Conservation (phyloP, 2,329 filamentous ascomycete genomes). For the Pseudopyrenochaeta lycopersici region DNA sequence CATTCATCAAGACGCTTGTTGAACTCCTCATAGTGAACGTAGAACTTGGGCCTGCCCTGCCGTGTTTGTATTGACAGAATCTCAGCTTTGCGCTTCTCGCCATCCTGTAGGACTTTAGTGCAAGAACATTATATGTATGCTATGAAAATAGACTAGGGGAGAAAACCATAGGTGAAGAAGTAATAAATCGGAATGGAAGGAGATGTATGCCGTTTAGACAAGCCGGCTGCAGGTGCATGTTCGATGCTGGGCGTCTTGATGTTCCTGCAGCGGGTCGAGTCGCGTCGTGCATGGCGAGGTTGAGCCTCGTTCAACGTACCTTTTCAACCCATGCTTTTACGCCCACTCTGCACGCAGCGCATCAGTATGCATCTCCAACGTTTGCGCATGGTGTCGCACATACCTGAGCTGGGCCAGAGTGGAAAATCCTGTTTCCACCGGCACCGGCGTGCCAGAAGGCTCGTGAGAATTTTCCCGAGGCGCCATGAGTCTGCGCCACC, state of each 20-base stretch:
- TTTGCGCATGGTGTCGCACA: constrained; percentile 49
- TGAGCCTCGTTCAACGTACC: constrained; percentile 57
- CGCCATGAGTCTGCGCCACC: constrained; percentile 56
- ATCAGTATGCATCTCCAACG: constrained; percentile 37
- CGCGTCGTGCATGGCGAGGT: constrained; percentile 10
- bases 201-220: too few species aligned
- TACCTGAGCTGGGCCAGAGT: constrained; percentile 85
- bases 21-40: constrained; percentile 98
- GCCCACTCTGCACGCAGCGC: constrained; percentile 63
- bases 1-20: constrained; percentile 92
- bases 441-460: constrained; percentile 63
- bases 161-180: too few species aligned
- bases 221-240: not conserved
- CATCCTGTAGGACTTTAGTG: constrained; percentile 65
- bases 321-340: constrained; percentile 75
- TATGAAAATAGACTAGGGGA: not conserved
- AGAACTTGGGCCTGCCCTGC: constrained; percentile 88
- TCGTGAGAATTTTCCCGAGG: constrained; percentile 64
- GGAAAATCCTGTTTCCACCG: constrained; percentile 79
- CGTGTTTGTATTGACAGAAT: constrained; percentile 93
- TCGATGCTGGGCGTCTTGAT: constrained; percentile 9
- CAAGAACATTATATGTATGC: not conserved
- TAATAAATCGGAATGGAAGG: too few species aligned
- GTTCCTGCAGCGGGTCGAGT: constrained; percentile 15
- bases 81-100: constrained; percentile 88